Evolutionary conservation across 2,329 filamentous ascomycete genomes (phyloP).

Genomic region (Talaromyces sp.): DNA sequence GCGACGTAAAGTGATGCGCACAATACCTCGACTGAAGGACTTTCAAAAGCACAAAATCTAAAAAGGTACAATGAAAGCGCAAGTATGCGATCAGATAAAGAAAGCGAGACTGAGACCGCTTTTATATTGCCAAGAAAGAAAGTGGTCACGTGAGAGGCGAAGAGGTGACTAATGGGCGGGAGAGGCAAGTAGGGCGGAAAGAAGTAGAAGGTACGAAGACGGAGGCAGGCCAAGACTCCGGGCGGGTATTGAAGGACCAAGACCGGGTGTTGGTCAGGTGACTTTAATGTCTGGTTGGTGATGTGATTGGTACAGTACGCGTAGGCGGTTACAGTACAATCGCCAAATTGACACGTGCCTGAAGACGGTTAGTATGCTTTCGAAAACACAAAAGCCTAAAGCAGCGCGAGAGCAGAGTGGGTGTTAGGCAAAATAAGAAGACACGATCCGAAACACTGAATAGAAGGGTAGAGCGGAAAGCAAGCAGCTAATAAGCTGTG

Average conservation of each 20-base stretch:
- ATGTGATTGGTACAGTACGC: not conserved
- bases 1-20: not conserved
- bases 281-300: slow-evolving; percentile 12
- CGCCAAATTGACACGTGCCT: slow-evolving; percentile 10
- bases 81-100: slow-evolving; percentile 21
- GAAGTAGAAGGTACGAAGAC: slow-evolving; percentile 4
- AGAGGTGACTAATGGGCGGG: slow-evolving; percentile 24
- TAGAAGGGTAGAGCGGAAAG: slow-evolving; percentile 3
- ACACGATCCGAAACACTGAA: slow-evolving; percentile 5
- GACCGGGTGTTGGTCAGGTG: slow-evolving; percentile 21
- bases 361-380: slow-evolving; percentile 3
- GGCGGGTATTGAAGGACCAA: slow-evolving; percentile 19
- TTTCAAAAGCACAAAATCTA: not conserved
- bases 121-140: slow-evolving; percentile 45
- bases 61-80: not conserved
- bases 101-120: slow-evolving; percentile 36
- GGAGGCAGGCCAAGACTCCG: slow-evolving; percentile 5
- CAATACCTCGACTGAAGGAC: not conserved
- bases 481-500: slow-evolving; percentile 18
- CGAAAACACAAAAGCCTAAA: not conserved
- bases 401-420: slow-evolving; percentile 1
- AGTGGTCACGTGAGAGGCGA: slow-evolving; percentile 38
- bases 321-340: not conserved
- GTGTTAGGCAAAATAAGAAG: not conserved
- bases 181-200: slow-evolving; percentile 18